Conservation (phyloP, 805 yeast species). For the Schizosaccharomyces osmophilus region DNA sequence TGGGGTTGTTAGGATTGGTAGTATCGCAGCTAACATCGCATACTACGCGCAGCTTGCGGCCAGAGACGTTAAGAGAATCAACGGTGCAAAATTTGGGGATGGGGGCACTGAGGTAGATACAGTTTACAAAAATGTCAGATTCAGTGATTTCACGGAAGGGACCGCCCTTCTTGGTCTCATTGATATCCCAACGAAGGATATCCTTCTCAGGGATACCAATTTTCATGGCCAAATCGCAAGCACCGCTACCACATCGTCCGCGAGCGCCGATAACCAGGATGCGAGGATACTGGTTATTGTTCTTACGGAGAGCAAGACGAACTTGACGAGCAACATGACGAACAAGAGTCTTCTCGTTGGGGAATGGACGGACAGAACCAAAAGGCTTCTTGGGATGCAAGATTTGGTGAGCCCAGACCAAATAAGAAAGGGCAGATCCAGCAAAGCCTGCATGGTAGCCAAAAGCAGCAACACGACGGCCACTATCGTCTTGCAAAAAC, state of each 20-base stretch:
- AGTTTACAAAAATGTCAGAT: constrained; percentile 78
- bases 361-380: constrained; percentile 61
- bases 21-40: constrained; percentile 98
- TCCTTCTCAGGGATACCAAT: constrained; percentile 72
- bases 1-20: constrained; percentile 92
- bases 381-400: constrained; percentile 42
- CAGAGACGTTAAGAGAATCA: constrained; percentile 35
- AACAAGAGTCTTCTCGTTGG: constrained; percentile 52
- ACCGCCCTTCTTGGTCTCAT: constrained; percentile 90
- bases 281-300: constrained; percentile 24
- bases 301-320: constrained; percentile 15
- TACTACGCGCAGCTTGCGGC: constrained; percentile 67
- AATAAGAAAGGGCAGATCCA: constrained; percentile 90
- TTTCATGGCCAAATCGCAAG: constrained; percentile 56
- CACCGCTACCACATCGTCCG: constrained; percentile 98
- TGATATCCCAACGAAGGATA: constrained; percentile 84
- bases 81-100: constrained; percentile 73
- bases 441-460: constrained; percentile 99
- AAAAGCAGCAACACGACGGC: constrained; percentile 97
- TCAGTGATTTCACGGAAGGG: constrained; percentile 82
- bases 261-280: constrained; percentile 86
- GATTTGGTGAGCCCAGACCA: constrained; percentile 77
- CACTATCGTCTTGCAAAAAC: constrained; percentile 76
- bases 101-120: constrained; percentile 81
- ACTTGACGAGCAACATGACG: constrained; percentile 30